A percentile compares a stretch with the other conserved stretches of the same genome.
phyloP scores from a whole-genome alignment of 2,329 filamentous ascomycete species.

The Botryotinia narcissicola region DNA sequence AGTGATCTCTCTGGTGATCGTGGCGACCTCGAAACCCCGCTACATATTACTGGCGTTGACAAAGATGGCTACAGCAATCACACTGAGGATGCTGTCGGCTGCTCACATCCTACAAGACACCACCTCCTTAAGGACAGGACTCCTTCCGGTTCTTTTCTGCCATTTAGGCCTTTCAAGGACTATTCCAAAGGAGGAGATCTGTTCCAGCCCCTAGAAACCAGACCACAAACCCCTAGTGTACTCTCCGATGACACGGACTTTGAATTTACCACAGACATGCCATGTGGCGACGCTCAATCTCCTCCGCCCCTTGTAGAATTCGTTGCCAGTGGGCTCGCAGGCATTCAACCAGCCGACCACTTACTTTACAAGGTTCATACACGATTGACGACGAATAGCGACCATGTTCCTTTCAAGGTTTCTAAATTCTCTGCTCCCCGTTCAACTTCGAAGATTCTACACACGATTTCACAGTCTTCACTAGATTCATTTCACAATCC shows the following conservation, averaged over 20 bases:
- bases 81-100: conserved; percentile 25
- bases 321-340: conserved; percentile 58
- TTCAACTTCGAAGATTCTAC: conserved; percentile 22
- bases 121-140: conserved; percentile 11
- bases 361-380: conserved; percentile 54
- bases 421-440: conserved; percentile 25
- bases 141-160: conserved; percentile 26
- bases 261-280: conserved; percentile 36
- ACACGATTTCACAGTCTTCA: conserved; percentile 26
- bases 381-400: conserved; percentile 25
- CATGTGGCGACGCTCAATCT: conserved; percentile 1
- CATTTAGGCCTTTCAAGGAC: conserved; percentile 51
- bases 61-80: conserved; percentile 39
- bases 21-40: conserved; percentile 48
- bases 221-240: conserved; percentile 31
- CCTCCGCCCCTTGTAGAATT: conserved; percentile 40
- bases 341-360: conserved; percentile 61
- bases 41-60: conserved; percentile 49
- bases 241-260: conserved; percentile 29
- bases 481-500: conserved; percentile 24
- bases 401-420: conserved; percentile 10
- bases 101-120: conserved; percentile 11
- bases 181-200: conserved; percentile 31
- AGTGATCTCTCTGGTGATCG: conserved; percentile 73
- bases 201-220: conserved; percentile 23